Base-by-base conservation (phyloP, 2,329 filamentous ascomycete genomes). In the Botrytis aclada region DNA sequence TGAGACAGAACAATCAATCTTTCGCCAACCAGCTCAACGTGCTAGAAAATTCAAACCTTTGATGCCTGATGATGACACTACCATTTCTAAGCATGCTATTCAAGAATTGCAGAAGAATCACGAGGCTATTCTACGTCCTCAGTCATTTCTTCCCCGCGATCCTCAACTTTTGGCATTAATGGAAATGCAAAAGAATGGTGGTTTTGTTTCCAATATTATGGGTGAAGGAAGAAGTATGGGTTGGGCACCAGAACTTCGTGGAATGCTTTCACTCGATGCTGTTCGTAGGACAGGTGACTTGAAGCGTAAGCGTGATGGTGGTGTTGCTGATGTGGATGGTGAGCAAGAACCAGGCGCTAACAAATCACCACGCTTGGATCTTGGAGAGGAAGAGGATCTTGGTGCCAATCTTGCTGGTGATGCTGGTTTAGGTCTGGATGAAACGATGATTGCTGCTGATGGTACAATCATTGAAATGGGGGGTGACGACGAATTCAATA, bases 261-360 rank as follows among this genome's bases (percentile, higher is more conserved):
- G 92, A n/a, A 89, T 99, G 78, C 85, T 98, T n/a, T 97, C 94
- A 1, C 85, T 98, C 60, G 93, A 97, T 76, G 88, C 93, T 22
- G 88, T 97, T 25, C 90, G 91, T 74, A 90, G 90, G 73, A 88
- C 91, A 60, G 92, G 90, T 73, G 94, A 97, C 74, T 87, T 95
- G 72, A 99, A 98, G 88, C 89, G 96, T 74, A 99, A 99, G 87
- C 91, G 96, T 41, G 94, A 97, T 79, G 94, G 92, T 78, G 94
- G 93, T 37, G 89, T 96, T 76, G 93, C 92, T 62, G 94, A 95
- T 79, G 87, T 96, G 75, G 93, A 92, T 34, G 88, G 86, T 75
- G 87, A 88, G 47, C 92, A 92, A 89, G 87, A 76, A 41, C 87
- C 88, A 70, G 74, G 73, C 8, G 76, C 74, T 39, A 86, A 86